Conservation (phyloP, 1,284 basidiomycete species). For the Phlebopus sp. region DNA sequence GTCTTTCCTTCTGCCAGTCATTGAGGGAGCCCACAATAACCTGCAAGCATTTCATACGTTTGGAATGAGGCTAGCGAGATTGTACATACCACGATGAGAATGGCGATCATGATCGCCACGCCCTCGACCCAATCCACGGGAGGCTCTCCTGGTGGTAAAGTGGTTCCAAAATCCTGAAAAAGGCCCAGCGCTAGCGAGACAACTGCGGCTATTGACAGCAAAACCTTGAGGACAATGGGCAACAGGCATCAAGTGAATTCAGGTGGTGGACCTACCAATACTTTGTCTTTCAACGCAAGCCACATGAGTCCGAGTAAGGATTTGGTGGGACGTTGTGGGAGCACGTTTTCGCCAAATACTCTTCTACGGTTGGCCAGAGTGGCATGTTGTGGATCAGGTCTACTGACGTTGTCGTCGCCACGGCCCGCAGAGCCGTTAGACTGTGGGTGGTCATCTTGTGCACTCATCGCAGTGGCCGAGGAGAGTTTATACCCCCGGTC, state of each 20-base stretch:
- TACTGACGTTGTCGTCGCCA: slow-evolving; percentile 12
- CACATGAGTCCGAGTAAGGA: slow-evolving; percentile 86
- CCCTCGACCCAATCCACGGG: slow-evolving; percentile 97
- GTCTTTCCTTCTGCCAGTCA: slow-evolving; percentile 97
- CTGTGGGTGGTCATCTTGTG: not conserved
- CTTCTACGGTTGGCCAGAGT: slow-evolving; percentile 63
- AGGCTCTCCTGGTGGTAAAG: slow-evolving; percentile 55
- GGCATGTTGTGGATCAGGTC: slow-evolving; percentile 44
- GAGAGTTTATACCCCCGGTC: no score
- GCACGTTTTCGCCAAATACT: slow-evolving; percentile 82
- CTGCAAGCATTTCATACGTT: slow-evolving; percentile 32
- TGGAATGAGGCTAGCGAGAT: not conserved
- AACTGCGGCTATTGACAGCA: slow-evolving; percentile 88
- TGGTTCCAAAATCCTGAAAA: slow-evolving; percentile 87
- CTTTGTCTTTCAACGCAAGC: slow-evolving; percentile 94
- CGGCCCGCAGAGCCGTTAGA: slow-evolving; percentile 34
- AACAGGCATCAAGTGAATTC: slow-evolving; percentile 5
- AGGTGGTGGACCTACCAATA: slow-evolving; percentile 59
- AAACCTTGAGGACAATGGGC: slow-evolving; percentile 49
- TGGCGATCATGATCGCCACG: slow-evolving; percentile 92
- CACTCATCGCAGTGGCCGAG: slow-evolving; percentile 36
- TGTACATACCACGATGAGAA: slow-evolving; percentile 70
- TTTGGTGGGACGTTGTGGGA: slow-evolving; percentile 80
- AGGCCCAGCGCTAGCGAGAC: slow-evolving; percentile 93
- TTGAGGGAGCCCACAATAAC: slow-evolving; percentile 86